A percentile compares a stretch with the other conserved stretches of the same genome.
These are phyloP conservation scores for Penicillium sp. DNA, from an alignment of 2,329 filamentous ascomycete genomes.

Conservation along the genomic window DNA sequence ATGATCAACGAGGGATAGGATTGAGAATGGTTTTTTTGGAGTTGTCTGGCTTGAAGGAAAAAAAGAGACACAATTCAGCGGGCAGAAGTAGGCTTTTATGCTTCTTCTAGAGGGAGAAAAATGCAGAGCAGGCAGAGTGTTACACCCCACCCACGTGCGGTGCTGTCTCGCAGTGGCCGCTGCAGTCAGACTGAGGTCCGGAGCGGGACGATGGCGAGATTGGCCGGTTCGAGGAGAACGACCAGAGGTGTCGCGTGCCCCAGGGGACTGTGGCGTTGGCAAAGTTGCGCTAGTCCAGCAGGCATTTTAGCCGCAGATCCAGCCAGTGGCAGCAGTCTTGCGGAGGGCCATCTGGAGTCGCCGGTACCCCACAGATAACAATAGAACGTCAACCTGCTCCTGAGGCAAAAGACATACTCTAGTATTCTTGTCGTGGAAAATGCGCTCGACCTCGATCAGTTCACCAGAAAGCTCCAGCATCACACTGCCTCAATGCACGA, in stretches of 20 bases:
- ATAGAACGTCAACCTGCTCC: not conserved
- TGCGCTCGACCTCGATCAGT: not conserved
- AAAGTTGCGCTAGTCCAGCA: not conserved
- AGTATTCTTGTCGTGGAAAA: not conserved
- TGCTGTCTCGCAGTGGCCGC: not conserved
- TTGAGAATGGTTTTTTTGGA: not conserved
- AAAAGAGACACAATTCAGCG: not conserved
- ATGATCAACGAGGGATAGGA: conserved; percentile 4
- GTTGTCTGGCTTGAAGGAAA: not conserved
- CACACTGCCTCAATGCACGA: not conserved
- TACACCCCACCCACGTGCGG: not conserved
- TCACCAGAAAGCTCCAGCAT: not conserved
- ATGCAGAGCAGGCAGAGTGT: not conserved
- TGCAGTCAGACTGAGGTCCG: not conserved
- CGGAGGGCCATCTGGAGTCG: not conserved
- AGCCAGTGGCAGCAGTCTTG: not conserved
- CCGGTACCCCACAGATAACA: not conserved
- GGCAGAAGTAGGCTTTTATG: not conserved
- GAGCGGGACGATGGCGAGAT: not conserved
- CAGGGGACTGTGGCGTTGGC: not conserved
- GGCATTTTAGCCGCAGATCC: not conserved
- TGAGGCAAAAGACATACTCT: not conserved
- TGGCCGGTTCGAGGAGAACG: not conserved
- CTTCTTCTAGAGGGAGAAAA: not conserved
- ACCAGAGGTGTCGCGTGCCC: not conserved